phyloP scores from a whole-genome alignment of 352 stramenopile genomes.

The Pythium rhizo-oryzae region DNA sequence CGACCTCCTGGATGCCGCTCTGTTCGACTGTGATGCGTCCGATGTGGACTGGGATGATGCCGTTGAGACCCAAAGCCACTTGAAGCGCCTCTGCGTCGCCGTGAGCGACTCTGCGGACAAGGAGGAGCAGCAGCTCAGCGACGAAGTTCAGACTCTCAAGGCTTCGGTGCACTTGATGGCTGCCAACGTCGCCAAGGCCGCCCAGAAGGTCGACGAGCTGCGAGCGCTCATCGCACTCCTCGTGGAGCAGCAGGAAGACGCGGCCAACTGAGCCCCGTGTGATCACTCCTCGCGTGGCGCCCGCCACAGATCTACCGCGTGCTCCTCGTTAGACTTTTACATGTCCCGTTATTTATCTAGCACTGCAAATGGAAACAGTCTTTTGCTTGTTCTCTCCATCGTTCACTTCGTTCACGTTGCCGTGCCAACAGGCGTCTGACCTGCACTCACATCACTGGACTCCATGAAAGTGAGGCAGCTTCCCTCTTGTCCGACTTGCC shows the following conservation, averaged over 20 bases:
- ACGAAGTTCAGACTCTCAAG: constrained; percentile 45
- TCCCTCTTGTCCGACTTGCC: not conserved
- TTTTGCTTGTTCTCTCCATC: too few relatives aligned
- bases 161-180: constrained; percentile 29
- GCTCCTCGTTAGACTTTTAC: not conserved
- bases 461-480: too few relatives aligned
- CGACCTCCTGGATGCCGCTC: not conserved
- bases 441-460: too few relatives aligned
- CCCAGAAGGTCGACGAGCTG: constrained; percentile 47
- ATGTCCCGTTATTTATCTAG: not conserved
- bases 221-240: constrained; percentile 44
- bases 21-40: constrained; percentile 3
- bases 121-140: constrained; percentile 25
- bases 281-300: too few relatives aligned
- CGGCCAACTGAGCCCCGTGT: not conserved
- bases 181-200: constrained; percentile 45
- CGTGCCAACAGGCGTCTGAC: too few relatives aligned
- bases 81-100: constrained; percentile 41
- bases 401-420: too few relatives aligned
- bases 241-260: constrained; percentile 26
- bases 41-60: not conserved
- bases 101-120: constrained; percentile 18
- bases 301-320: not conserved
- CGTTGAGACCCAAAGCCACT: not conserved
- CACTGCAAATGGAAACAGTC: not conserved